Percentiles rank a stretch among this genome's conserved stretches.
Conservation (phyloP, 108 stramenopile species). For the Fragilariopsis cylindrus region DNA sequence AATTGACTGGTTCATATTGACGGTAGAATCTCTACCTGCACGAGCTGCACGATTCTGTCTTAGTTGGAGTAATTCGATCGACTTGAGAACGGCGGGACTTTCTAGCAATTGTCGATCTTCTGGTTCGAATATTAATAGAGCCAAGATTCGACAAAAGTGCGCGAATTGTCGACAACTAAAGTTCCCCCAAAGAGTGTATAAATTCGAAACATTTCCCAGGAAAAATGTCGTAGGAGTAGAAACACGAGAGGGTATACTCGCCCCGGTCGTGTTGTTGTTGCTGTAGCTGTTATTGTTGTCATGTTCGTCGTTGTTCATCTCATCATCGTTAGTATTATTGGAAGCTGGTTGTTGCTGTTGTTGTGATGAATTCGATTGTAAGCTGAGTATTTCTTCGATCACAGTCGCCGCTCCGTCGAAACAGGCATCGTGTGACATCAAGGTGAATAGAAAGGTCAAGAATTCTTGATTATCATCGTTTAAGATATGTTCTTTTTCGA, state of each 20-base stretch:
- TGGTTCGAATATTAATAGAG: constrained; percentile 86
- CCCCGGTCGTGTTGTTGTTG: not conserved
- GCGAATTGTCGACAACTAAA: constrained; percentile 80
- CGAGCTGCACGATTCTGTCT: constrained; percentile 72
- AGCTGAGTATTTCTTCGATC: constrained; percentile 77
- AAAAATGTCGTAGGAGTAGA: constrained; percentile 53
- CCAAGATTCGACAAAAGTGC: constrained; percentile 85
- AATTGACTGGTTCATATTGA: constrained; percentile 83
- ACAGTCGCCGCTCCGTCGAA: constrained; percentile 69
- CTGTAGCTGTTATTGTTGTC: not conserved
- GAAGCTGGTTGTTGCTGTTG: constrained; percentile 8
- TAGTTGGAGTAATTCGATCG: constrained; percentile 76
- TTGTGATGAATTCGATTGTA: constrained; percentile 44
- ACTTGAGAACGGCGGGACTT: constrained; percentile 66
- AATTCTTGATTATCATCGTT: constrained; percentile 42
- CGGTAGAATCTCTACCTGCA: constrained; percentile 61
- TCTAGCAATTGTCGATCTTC: constrained; percentile 87
- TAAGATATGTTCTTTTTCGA: constrained; percentile 39
- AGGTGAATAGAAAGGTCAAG: constrained; percentile 65
- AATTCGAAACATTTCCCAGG: constrained; percentile 64
- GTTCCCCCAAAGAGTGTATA: constrained; percentile 56
- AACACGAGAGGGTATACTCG: constrained; percentile 20
- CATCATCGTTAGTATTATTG: not conserved
- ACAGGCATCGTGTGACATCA: constrained; percentile 54
- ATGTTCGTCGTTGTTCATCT: constrained; percentile 1